Evolutionary conservation across 192 early-diverging fungal genomes (phyloP).

Genomic region (Chytriomyces sp.): DNA sequence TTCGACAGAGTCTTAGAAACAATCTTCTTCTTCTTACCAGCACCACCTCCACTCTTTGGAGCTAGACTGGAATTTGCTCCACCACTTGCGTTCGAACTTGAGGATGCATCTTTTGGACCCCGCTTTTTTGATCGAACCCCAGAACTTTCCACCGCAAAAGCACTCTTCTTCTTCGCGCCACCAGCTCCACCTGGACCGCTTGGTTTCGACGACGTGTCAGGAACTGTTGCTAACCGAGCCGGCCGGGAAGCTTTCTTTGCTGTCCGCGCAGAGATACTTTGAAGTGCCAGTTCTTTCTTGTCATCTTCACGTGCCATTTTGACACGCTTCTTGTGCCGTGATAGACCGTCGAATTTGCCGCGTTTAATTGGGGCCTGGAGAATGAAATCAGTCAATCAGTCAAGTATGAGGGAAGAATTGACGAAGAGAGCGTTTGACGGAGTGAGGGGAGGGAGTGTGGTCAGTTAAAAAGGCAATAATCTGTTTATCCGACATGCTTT

Average conservation of each 20-base stretch:
- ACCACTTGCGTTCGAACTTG: not conserved
- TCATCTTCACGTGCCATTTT: slow-evolving; percentile 51
- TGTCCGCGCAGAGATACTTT: slow-evolving; percentile 39
- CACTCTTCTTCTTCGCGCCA: slow-evolving; percentile 14
- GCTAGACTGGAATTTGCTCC: slow-evolving; percentile 7
- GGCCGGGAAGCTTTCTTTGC: slow-evolving; percentile 44
- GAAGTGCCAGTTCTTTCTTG: slow-evolving; percentile 40
- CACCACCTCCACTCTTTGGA: slow-evolving; percentile 15
- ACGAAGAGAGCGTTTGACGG: too few species aligned
- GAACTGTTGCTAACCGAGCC: slow-evolving; percentile 8
- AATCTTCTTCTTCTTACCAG: slow-evolving; percentile 32
- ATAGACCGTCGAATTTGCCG: slow-evolving; percentile 48
- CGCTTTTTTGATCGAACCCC: slow-evolving; percentile 25
- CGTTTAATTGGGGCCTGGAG: slow-evolving; percentile 44
- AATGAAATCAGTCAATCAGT: not conserved
- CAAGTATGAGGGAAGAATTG: too few species aligned
- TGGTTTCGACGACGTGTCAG: not conserved
- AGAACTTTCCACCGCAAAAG: not conserved
- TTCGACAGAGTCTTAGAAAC: slow-evolving; percentile 29
- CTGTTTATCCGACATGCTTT: too few species aligned
- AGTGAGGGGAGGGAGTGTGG: too few species aligned
- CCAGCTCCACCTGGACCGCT: not conserved
- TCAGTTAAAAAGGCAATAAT: too few species aligned
- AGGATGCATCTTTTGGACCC: not conserved
- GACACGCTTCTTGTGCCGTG: slow-evolving; percentile 53